phyloP scores from a whole-genome alignment of 805 yeast genomes.

The Debaryomyces hansenii region DNA sequence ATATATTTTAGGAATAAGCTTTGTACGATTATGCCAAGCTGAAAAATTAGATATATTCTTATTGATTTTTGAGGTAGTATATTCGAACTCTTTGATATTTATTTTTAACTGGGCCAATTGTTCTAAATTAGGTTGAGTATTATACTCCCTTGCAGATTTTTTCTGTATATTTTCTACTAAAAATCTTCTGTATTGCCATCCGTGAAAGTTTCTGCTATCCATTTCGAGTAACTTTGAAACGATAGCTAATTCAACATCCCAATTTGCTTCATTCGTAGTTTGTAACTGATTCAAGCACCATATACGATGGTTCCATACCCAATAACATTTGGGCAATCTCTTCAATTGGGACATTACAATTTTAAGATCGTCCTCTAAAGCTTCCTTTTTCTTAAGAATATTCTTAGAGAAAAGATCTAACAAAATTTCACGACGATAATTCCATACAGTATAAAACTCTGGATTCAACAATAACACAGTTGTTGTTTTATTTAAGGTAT shows the following conservation, averaged over 20 bases:
- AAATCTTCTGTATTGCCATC: slow-evolving; percentile 90
- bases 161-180: slow-evolving; percentile 49
- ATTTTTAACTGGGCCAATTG: slow-evolving; percentile 21
- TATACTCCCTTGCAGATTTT: slow-evolving; percentile 2
- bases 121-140: not conserved
- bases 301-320: slow-evolving; percentile 93
- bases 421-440: slow-evolving; percentile 76
- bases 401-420: slow-evolving; percentile 21
- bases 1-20: slow-evolving; percentile 58
- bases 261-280: slow-evolving; percentile 51
- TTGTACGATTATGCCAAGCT: slow-evolving; percentile 92
- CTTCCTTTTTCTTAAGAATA: slow-evolving; percentile 8
- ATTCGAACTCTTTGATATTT: slow-evolving; percentile 60
- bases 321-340: slow-evolving; percentile 82
- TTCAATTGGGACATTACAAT: slow-evolving; percentile 61
- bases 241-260: slow-evolving; percentile 70
- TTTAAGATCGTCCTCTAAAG: slow-evolving; percentile 56
- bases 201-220: slow-evolving; percentile 89
- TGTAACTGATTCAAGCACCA: slow-evolving; percentile 65
- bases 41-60: slow-evolving; percentile 88
- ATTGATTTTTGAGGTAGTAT: slow-evolving; percentile 76
- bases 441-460: slow-evolving; percentile 89
- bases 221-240: slow-evolving; percentile 65
- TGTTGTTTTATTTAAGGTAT: slow-evolving; percentile 54
- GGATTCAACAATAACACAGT: slow-evolving; percentile 68